phyloP scores from a whole-genome alignment of 2,329 filamentous ascomycete genomes.

The Aspergillus texensis region DNA sequence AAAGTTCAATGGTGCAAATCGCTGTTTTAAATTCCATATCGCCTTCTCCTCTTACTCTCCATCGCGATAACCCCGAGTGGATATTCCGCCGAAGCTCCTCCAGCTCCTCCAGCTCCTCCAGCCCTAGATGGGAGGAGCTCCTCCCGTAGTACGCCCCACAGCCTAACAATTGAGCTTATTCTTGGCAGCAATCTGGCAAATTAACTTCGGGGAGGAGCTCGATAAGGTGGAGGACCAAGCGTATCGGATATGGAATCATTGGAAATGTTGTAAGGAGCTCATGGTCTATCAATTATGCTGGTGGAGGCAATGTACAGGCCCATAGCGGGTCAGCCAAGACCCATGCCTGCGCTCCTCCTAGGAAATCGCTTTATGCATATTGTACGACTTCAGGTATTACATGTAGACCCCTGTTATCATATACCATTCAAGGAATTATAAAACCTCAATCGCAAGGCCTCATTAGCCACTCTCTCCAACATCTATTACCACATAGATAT shows the following conservation, averaged over 20 bases:
- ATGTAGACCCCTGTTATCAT: not conserved
- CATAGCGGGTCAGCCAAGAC: not conserved
- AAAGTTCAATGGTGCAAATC: not conserved
- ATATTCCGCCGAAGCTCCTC: not conserved
- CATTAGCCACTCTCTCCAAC: not conserved
- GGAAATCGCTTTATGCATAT: not conserved
- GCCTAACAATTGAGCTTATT: not conserved
- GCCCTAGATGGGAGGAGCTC: not conserved
- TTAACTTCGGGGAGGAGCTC: not conserved
- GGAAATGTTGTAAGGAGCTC: not conserved
- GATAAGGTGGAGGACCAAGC: not conserved
- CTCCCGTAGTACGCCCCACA: not conserved
- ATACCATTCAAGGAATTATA: not conserved
- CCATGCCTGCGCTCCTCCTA: not conserved
- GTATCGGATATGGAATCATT: not conserved
- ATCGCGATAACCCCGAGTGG: not conserved
- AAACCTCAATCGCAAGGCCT: not conserved
- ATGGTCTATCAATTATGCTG: not conserved
- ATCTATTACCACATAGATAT: not conserved
- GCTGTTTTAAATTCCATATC: not conserved
- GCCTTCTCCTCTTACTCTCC: not conserved
- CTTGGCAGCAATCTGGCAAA: not conserved
- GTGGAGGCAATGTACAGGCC: not conserved
- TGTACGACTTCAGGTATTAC: not conserved
- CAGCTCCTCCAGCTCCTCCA: slow-evolving; percentile 1